A percentile compares a stretch with the other conserved stretches of the same genome.
Evolutionary conservation across 139 green algal species (phyloP).

Genomic region (Coelastrella sp.): DNA sequence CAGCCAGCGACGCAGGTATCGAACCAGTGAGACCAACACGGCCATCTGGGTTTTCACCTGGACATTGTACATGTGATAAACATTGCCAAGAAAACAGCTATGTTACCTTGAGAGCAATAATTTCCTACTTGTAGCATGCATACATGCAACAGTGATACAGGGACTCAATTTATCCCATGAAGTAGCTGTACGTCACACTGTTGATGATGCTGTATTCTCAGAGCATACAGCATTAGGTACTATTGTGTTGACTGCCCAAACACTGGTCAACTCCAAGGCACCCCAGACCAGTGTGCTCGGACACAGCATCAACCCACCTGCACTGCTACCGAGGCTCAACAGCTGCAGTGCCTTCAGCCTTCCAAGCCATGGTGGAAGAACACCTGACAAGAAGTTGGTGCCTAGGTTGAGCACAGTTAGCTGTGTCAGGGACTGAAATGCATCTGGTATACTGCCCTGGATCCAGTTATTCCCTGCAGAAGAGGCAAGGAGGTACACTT

Average conservation of each 20-base stretch:
- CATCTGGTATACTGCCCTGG: constrained; percentile 17
- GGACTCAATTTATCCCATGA: too few species aligned
- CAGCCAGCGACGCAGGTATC: not conserved
- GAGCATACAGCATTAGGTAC: too few species aligned
- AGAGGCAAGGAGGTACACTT: not conserved
- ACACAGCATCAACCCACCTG: too few species aligned
- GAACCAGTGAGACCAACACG: not conserved
- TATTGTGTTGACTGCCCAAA: too few species aligned
- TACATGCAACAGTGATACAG: too few species aligned
- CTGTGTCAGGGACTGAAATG: constrained; percentile 26
- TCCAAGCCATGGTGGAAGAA: constrained; percentile 20
- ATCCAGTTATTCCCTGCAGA: constrained; percentile 56
- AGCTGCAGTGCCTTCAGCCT: not conserved
- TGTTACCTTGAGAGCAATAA: not conserved
- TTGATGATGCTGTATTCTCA: too few species aligned
- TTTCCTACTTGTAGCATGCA: too few species aligned
- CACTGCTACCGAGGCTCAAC: constrained; percentile 25
- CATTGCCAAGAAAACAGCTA: too few species aligned
- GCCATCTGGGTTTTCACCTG: constrained; percentile 14
- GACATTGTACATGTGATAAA: not conserved
- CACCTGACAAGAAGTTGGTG: constrained; percentile 50
- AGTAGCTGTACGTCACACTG: too few species aligned
- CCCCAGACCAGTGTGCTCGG: too few species aligned
- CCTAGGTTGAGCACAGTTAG: constrained; percentile 20
- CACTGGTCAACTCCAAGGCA: too few species aligned